Base-by-base conservation (phyloP, 768 basidiomycete species). In the Gyrodon lividus region DNA sequence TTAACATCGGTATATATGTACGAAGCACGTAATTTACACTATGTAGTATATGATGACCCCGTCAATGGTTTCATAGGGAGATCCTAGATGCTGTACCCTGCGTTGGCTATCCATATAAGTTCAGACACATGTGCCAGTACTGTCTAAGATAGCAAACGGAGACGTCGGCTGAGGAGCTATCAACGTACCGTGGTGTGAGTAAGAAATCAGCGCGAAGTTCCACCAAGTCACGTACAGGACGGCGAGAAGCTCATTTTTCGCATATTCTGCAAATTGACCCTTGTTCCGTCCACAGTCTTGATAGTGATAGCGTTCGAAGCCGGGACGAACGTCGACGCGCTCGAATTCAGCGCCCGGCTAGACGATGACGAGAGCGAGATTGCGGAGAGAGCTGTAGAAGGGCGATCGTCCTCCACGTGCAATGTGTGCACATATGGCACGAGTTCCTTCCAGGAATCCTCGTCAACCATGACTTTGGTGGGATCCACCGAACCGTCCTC, bases 371-470 rank as follows among this genome's bases (percentile, higher is more conserved):
- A 31, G 23, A 24, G 0, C 14, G 53, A 9, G 41, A 50, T 2
- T 8, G 51, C 4, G 7, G 67, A 54, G 38, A 22, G 35, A 9
- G 55, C 48, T 19, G 26, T 57, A 10, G 52, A 48, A 4, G 57
- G 42, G 20, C 56, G 66, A 9, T 70, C 63, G 24, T 66, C 68
- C 20, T 70, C 68, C 23, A 70, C 52, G 43, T 70, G 62, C 28
- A 70, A 44, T 5, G 62, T 64, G 35, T 68, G 69, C 12, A 68
- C 49, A 22, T 68, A 67, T 24, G 68, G 64, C 0, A 51, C 67
- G 20, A 70, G 64, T 28, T 70, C 67, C 14, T 58, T 62, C 68
- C 67, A 68, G 30, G 67, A 68, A 40, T 67, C 64, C 20, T 70
- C 68, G 22, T 68, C 67, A 19, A 68, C 40, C 19, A 59, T 48